Evolutionary conservation across 192 early-diverging fungal genomes (phyloP), one percentile per base, ranked within the genome.

Genomic region (Podila horticola): DNA sequence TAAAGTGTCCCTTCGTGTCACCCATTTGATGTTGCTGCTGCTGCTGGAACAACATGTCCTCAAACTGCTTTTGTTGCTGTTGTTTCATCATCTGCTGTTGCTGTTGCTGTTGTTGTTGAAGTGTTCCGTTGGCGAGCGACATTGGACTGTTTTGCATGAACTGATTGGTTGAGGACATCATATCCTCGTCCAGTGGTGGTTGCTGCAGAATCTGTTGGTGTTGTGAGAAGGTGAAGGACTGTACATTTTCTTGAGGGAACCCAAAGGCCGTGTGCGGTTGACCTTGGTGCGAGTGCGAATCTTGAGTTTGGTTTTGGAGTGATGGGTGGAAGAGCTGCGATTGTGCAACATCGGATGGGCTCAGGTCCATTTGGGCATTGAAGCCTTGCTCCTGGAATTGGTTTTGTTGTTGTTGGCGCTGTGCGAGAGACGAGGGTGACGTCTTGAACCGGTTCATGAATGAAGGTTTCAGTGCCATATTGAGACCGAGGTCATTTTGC

Each of bases 391-490:
- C 65, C 33, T 61, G 58, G 17, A 49, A 58, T n/a, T 26, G 58
- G n/a, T 30, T 29, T 11, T 61, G 59, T 28, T 10, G 20, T 50
- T 55, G 52, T 24, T 69, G 66, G 4, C 67, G 73, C 15, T 67
- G 65, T 12, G 52, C 17, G 1, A 49, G 59, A 5, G 34, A 34
- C 36, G 74, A 17, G 28, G 52, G 38, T 28, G 74, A 75, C 10
- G 67, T 57, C 38, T 76, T 76, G 41, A 76, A 62, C 10, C 68
- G 68, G 29, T 70, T 76, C 38, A 76, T 70, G 26, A 69, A 76
- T 24, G 69, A 52, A 17, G 74, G 74, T 41, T 76, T 76, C 11
- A 76, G 68, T 15, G 74, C 74, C 28, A 70, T 52, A 30, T 61
- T 57, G 11, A 76, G 67, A 38, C 69, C 64, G 2, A 51, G 4